phyloP scores from a whole-genome alignment of 805 yeast species.

The Candida ulmi region DNA sequence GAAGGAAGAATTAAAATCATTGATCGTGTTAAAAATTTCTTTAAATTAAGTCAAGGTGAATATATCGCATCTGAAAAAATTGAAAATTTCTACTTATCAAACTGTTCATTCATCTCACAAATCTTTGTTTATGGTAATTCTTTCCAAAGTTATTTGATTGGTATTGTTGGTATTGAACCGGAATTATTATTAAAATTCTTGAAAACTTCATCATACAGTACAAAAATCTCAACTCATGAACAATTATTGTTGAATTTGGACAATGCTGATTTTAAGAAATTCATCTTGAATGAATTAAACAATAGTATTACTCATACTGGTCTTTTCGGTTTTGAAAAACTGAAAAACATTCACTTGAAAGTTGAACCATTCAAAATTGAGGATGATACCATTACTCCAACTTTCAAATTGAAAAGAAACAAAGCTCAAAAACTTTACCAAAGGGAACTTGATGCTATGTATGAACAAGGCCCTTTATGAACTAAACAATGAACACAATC shows the following conservation, averaged over 20 bases:
- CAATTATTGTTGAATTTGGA: slow-evolving; percentile 16
- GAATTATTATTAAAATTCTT: slow-evolving; percentile 22
- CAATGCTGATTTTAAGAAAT: slow-evolving; percentile 30
- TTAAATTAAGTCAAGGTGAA: slow-evolving; percentile 61
- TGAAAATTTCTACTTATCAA: slow-evolving; percentile 55
- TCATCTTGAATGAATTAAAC: slow-evolving; percentile 35
- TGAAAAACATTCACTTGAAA: slow-evolving; percentile 40
- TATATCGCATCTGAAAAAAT: slow-evolving; percentile 74
- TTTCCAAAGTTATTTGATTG: slow-evolving; percentile 49
- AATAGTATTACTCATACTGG: slow-evolving; percentile 26
- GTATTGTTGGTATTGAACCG: slow-evolving; percentile 55
- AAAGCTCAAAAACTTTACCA: slow-evolving; percentile 44
- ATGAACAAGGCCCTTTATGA: slow-evolving; percentile 32
- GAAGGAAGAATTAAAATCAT: slow-evolving; percentile 55
- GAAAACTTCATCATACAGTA: slow-evolving; percentile 6
- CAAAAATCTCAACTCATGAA: slow-evolving; percentile 16
- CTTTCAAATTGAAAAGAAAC: slow-evolving; percentile 46
- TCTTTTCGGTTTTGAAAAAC: slow-evolving; percentile 45
- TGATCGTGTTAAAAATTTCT: slow-evolving; percentile 76
- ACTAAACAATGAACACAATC: too few species aligned
- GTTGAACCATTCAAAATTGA: slow-evolving; percentile 50
- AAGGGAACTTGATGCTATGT: slow-evolving; percentile 36
- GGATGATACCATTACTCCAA: slow-evolving; percentile 54
- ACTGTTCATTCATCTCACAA: slow-evolving; percentile 47
- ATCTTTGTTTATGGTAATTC: slow-evolving; percentile 63